Conservation (phyloP, 1,284 basidiomycete species). For the Pseudozyma tsukubaensis region DNA sequence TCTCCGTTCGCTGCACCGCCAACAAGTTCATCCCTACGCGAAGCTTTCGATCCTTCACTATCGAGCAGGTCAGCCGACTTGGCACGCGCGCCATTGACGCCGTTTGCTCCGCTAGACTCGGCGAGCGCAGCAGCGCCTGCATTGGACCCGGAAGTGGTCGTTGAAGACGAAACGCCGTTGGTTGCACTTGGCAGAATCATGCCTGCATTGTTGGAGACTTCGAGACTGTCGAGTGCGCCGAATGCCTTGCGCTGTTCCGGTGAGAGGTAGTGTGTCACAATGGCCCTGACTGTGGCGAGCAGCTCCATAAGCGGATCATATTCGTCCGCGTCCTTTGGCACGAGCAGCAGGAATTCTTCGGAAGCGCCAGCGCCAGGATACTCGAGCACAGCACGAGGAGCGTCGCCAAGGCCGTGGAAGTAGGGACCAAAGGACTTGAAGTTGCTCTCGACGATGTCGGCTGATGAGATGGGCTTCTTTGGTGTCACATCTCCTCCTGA, state of each 20-base stretch:
- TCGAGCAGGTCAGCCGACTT: conserved; percentile 48
- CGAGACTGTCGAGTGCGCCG: conserved; percentile 60
- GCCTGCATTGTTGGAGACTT: conserved; percentile 56
- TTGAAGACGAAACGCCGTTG: conserved; percentile 15
- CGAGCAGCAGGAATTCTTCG: conserved; percentile 58
- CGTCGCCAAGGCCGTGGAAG: conserved; percentile 49
- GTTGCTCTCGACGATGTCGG: conserved; percentile 41
- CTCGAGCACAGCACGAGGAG: conserved; percentile 46
- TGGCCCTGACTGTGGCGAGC: conserved; percentile 54
- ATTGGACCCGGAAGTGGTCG: conserved; percentile 18
- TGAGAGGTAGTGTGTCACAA: conserved; percentile 59
- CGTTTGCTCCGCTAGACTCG: conserved; percentile 4
- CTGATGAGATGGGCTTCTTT: conserved; percentile 26
- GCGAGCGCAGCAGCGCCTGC: conserved; percentile 11
- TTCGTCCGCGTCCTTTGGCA: conserved; percentile 63
- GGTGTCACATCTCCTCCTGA: not conserved
- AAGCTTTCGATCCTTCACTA: conserved; percentile 23
- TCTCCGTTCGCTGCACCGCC: not conserved
- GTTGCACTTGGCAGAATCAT: conserved; percentile 42
- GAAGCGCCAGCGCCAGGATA: conserved; percentile 54
- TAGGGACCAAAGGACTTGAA: conserved; percentile 53
- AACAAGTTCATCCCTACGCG: conserved; percentile 18
- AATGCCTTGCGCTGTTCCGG: conserved; percentile 48
- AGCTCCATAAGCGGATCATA: conserved; percentile 67
- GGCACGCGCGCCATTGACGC: conserved; percentile 30